phyloP scores from a whole-genome alignment of 352 stramenopile species.

The Salisapilia sapeloensis region DNA sequence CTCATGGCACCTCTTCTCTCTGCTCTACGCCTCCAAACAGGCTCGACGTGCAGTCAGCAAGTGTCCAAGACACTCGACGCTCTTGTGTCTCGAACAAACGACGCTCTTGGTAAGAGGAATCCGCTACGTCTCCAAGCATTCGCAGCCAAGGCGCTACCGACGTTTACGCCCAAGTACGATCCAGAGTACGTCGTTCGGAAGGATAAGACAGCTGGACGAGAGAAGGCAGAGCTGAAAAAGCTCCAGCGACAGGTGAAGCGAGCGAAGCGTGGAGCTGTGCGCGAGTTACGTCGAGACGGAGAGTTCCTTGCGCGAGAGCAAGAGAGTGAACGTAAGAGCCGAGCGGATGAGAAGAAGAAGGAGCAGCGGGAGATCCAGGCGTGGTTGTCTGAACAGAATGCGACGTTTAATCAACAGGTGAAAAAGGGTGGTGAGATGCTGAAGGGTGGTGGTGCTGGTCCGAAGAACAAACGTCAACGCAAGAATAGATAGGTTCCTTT shows the following conservation, averaged over 20 bases:
- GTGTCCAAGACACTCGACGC: too few species aligned
- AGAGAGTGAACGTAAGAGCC: slow-evolving; percentile 71
- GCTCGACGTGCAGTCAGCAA: not conserved
- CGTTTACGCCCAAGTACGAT: slow-evolving; percentile 83
- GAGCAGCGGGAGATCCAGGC: slow-evolving; percentile 91
- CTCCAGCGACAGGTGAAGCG: slow-evolving; percentile 92
- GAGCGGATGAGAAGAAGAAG: slow-evolving; percentile 62
- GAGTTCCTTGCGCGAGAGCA: slow-evolving; percentile 90
- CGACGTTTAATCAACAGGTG: slow-evolving; percentile 96
- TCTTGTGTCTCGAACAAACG: not conserved
- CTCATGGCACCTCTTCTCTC: slow-evolving; percentile 27
- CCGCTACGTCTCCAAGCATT: slow-evolving; percentile 69
- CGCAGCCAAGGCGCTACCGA: slow-evolving; percentile 40
- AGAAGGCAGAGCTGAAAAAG: slow-evolving; percentile 79
- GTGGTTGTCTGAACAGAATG: slow-evolving; percentile 94
- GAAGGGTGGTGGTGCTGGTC: slow-evolving; percentile 82
- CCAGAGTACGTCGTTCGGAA: slow-evolving; percentile 86
- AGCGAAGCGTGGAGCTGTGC: slow-evolving; percentile 89
- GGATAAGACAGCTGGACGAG: slow-evolving; percentile 72
- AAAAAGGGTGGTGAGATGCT: slow-evolving; percentile 89
- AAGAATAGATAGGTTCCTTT: slow-evolving; percentile 31
- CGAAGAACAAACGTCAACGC: slow-evolving; percentile 31
- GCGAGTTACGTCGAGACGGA: slow-evolving; percentile 88
- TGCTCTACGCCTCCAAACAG: slow-evolving; percentile 1
- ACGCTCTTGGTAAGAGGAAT: slow-evolving; percentile 1